These are phyloP conservation scores for Neurospora tetrasperma DNA, from an alignment of 495 filamentous ascomycete species.

Conservation along the genomic window DNA sequence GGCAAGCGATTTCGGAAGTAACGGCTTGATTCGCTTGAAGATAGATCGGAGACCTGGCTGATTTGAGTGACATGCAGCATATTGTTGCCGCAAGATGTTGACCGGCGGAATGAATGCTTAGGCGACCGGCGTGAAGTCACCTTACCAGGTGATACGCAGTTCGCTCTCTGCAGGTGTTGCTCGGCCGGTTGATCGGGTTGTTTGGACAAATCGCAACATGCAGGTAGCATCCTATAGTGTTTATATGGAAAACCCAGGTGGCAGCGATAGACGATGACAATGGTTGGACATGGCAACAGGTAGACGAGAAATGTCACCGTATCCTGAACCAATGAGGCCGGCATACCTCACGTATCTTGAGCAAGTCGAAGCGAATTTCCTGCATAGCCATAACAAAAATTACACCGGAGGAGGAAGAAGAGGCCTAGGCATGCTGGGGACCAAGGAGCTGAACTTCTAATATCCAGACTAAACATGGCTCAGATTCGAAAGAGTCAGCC, in stretches of 20 bases:
- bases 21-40: background rate
- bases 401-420: background rate
- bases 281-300: background rate
- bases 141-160: background rate
- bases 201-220: slow-evolving; percentile 17
- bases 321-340: background rate
- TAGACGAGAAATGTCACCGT: background rate
- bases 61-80: background rate
- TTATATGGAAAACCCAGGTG: background rate
- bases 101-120: background rate
- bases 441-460: background rate
- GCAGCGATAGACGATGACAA: background rate
- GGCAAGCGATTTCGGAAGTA: background rate
- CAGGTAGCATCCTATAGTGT: background rate
- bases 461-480: background rate
- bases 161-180: background rate
- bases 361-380: background rate
- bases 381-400: background rate
- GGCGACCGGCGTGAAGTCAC: background rate
- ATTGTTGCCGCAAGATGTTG: background rate
- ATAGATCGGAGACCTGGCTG: background rate
- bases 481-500: background rate
- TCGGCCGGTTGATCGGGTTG: slow-evolving; percentile 12
- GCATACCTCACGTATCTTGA: background rate
- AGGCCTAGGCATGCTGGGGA: background rate